Conservation (phyloP, 306 rosid species). For the Cucumis sativus region DNA sequence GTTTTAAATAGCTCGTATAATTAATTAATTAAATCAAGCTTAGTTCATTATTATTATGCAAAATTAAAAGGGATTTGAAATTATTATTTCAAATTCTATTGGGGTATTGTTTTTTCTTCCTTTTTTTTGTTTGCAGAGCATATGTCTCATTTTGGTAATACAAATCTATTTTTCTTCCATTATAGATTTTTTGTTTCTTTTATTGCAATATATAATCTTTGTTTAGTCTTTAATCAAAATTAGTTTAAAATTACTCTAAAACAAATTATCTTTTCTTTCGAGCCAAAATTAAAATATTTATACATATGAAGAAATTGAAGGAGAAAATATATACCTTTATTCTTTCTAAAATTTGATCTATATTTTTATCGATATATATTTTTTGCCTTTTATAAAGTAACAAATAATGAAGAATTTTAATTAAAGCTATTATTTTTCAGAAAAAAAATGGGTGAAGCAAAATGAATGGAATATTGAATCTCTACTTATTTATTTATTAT, state of each 20-base stretch:
- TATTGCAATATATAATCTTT: background rate
- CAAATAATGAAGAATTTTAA: background rate
- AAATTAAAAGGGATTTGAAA: background rate
- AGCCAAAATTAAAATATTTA: no score
- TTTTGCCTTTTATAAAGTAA: background rate
- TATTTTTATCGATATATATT: background rate
- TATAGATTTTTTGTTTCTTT: background rate
- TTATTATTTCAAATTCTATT: constrained; percentile 1
- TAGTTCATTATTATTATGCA: background rate
- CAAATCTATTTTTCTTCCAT: background rate
- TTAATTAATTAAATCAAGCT: background rate
- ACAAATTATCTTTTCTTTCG: no score
- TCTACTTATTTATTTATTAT: no score
- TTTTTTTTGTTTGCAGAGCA: background rate
- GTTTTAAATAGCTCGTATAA: background rate
- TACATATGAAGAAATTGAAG: no score
- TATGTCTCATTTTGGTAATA: background rate
- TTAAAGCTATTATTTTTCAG: background rate
- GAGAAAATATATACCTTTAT: no score
- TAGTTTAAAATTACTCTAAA: no score
- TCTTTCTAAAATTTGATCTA: background rate
- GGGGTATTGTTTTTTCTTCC: background rate
- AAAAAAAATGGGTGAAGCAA: background rate
- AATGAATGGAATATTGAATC: background rate
- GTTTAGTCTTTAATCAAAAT: no score